A percentile compares a stretch with the other conserved stretches of the same genome.
Conservation (phyloP, 306 rosid genomes). For the Astragalus glycyphyllos region DNA sequence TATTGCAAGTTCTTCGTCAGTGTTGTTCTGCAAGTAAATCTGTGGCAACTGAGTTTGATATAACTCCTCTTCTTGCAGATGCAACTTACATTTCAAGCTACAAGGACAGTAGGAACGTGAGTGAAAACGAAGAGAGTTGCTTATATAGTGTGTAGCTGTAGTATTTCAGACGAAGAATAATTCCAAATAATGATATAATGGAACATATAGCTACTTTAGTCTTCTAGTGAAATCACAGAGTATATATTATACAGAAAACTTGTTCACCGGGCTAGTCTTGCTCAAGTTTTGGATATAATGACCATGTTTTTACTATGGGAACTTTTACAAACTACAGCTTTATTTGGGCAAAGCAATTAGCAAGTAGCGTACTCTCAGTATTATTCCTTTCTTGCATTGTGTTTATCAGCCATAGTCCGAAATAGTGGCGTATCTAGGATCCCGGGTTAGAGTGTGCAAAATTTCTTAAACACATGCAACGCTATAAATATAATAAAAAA, state of each 20-base stretch:
- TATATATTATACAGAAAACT: neutral
- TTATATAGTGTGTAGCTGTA: slow-evolving; percentile 30
- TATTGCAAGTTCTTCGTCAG: slow-evolving; percentile 66
- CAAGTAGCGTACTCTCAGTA: neutral
- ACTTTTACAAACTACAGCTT: neutral
- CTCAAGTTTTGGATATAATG: neutral
- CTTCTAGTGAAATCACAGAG: neutral
- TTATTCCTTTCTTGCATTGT: neutral
- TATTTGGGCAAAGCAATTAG: neutral
- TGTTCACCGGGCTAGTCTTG: neutral
- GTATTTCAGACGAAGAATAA: neutral
- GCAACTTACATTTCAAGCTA: slow-evolving; percentile 62
- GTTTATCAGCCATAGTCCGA: too few relatives aligned
- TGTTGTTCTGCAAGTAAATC: slow-evolving; percentile 45
- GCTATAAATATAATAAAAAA: too few relatives aligned
- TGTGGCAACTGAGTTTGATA: slow-evolving; percentile 56
- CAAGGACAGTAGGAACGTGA: slow-evolving; percentile 47
- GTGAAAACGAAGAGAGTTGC: slow-evolving; percentile 45
- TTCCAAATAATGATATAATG: neutral
- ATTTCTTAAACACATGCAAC: too few relatives aligned
- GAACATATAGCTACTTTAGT: too few relatives aligned
- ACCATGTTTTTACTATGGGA: neutral
- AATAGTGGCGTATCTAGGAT: too few relatives aligned
- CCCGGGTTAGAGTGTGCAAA: too few relatives aligned
- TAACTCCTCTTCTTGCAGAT: slow-evolving; percentile 61